Evolutionary conservation across 176 grass and related monocot species (phyloP).

Genomic region (Hyparrhenia diplandra): DNA sequence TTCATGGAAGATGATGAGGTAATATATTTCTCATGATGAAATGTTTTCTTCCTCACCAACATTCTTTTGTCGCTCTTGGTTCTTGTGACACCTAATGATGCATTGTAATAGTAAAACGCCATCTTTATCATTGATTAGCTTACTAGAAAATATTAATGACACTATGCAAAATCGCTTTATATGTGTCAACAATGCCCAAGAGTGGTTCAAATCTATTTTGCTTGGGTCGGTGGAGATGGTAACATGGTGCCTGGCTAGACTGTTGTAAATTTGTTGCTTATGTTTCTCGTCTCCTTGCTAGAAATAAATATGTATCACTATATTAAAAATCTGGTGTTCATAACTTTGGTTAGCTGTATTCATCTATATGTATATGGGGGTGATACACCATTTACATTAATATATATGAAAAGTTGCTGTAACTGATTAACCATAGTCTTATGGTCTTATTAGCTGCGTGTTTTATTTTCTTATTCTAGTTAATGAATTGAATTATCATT

Average conservation of each 20-base stretch:
- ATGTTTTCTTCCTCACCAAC: background rate
- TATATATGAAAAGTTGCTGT: background rate
- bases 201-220: background rate
- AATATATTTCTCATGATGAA: background rate
- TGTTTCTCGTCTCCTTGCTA: background rate
- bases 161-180: background rate
- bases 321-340: background rate
- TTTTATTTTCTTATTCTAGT: background rate
- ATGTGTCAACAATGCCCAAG: background rate
- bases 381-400: background rate
- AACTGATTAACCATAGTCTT: background rate
- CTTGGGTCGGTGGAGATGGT: background rate
- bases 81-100: background rate
- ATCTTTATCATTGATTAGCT: background rate
- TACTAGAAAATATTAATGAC: background rate
- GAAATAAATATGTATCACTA: background rate
- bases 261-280: background rate
- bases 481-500: background rate
- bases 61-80: background rate
- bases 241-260: background rate
- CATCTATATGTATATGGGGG: background rate
- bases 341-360: background rate
- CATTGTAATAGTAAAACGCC: background rate
- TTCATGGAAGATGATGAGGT: conserved; percentile 99
- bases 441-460: background rate